These are phyloP conservation scores for Carex littledalei DNA, from an alignment of 176 grass and related monocot species.

Conservation along the genomic window DNA sequence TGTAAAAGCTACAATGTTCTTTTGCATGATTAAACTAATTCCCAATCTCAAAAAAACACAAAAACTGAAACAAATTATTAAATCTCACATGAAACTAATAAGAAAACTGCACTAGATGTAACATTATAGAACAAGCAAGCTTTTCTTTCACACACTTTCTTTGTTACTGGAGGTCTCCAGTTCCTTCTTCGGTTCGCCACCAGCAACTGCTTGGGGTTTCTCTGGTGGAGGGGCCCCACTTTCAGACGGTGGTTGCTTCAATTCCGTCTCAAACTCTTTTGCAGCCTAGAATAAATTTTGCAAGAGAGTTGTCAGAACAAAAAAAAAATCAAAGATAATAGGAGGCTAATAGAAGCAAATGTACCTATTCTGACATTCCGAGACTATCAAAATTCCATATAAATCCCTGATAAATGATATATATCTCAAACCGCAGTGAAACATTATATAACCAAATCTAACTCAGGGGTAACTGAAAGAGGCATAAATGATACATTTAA, in stretches of 20 bases:
- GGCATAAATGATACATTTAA: not conserved
- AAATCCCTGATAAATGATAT: not conserved
- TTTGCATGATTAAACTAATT: not conserved
- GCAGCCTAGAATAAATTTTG: constrained; percentile 40
- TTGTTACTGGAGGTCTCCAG: constrained; percentile 49
- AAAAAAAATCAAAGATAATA: not conserved
- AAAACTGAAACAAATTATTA: constrained; percentile 18
- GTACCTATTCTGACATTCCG: not conserved
- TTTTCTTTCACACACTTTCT: constrained; percentile 39
- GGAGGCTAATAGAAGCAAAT: not conserved
- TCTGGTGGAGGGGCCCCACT: constrained; percentile 33
- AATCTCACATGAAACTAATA: not conserved
- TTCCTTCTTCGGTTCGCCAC: constrained; percentile 37
- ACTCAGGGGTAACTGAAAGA: not conserved
- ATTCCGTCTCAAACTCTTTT: constrained; percentile 78
- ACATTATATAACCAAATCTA: not conserved
- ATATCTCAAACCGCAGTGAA: not conserved
- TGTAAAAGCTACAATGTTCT: not conserved
- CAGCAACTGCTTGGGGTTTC: constrained; percentile 14
- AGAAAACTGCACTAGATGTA: not conserved
- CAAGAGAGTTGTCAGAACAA: not conserved
- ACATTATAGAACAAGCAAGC: not conserved
- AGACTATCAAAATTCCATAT: not conserved
- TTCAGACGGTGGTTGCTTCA: constrained; percentile 51
- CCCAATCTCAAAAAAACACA: not conserved